phyloP scores from a whole-genome alignment of 768 basidiomycete genomes.

The Mrakia blollopis region DNA sequence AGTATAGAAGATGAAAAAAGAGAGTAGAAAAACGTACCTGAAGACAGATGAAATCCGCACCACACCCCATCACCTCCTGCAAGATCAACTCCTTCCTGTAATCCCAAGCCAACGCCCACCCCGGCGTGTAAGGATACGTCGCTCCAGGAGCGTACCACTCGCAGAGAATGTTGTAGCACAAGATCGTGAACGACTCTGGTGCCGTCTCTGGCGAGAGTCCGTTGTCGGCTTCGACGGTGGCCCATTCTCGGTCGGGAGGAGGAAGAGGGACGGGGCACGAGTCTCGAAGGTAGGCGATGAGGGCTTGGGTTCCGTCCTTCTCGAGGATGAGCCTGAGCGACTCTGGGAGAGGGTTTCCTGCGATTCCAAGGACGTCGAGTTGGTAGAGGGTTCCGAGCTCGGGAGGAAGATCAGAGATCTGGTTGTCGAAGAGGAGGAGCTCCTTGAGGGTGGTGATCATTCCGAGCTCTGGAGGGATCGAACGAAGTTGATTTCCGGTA shows the following conservation, averaged over 20 bases:
- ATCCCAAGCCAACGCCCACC: constrained; percentile 94
- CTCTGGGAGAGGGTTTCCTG: constrained; percentile 90
- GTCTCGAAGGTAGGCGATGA: constrained; percentile 89
- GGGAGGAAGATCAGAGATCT: constrained; percentile 72
- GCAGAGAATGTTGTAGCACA: constrained; percentile 93
- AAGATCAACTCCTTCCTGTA: constrained; percentile 85
- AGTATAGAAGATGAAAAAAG: not conserved
- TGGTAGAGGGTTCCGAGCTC: constrained; percentile 88
- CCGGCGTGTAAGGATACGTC: constrained; percentile 92
- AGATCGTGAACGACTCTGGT: constrained; percentile 66
- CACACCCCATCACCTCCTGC: constrained; percentile 71
- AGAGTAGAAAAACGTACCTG: no score
- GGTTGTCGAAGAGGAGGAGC: constrained; percentile 92
- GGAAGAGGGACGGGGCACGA: constrained; percentile 73
- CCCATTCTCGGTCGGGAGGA: constrained; percentile 76
- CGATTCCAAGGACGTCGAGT: constrained; percentile 85
- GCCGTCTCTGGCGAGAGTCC: constrained; percentile 20
- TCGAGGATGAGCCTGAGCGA: constrained; percentile 73
- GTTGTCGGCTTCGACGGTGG: constrained; percentile 33
- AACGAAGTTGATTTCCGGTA: constrained; percentile 74
- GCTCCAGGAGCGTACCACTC: constrained; percentile 81
- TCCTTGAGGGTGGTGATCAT: constrained; percentile 86
- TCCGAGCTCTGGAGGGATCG: constrained; percentile 80
- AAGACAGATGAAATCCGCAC: constrained; percentile 85
- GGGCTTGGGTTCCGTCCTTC: constrained; percentile 86